A percentile compares a stretch with the other conserved stretches of the same genome.
These are phyloP conservation scores for Colletotrichum karsti DNA, from an alignment of 2,329 filamentous ascomycete genomes.

Conservation along the genomic window DNA sequence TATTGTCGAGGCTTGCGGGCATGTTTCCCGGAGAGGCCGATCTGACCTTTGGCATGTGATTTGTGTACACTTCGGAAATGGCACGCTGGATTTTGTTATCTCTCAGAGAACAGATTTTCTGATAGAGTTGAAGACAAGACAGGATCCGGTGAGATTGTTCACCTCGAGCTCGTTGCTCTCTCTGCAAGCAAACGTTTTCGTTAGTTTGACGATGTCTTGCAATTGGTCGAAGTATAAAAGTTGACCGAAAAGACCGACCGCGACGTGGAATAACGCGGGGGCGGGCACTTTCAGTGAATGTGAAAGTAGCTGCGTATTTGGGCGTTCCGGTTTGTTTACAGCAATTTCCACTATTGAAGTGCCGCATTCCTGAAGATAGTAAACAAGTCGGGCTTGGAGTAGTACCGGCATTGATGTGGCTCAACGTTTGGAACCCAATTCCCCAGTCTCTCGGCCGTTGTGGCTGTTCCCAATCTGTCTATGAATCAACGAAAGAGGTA, in stretches of 20 bases:
- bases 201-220: not conserved
- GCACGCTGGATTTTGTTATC: not conserved
- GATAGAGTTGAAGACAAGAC: not conserved
- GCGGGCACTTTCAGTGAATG: not conserved
- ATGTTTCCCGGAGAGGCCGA: not conserved
- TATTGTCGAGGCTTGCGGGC: not conserved
- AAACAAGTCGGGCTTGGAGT: not conserved
- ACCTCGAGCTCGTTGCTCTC: not conserved
- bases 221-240: not conserved
- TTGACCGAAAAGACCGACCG: too few relatives aligned
- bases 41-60: conserved; percentile 4
- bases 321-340: not conserved
- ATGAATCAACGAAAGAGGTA: too few relatives aligned
- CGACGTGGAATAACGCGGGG: not conserved
- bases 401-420: too few relatives aligned
- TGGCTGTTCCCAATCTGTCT: too few relatives aligned
- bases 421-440: too few relatives aligned
- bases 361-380: not conserved
- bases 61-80: not conserved
- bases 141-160: not conserved
- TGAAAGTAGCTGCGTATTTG: not conserved
- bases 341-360: not conserved
- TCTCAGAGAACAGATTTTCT: not conserved
- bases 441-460: too few relatives aligned
- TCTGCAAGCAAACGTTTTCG: not conserved